Percentiles rank a stretch among this genome's conserved stretches.
Conservation (phyloP, 179 eudicot species). For the Heliamphora pulchella region DNA sequence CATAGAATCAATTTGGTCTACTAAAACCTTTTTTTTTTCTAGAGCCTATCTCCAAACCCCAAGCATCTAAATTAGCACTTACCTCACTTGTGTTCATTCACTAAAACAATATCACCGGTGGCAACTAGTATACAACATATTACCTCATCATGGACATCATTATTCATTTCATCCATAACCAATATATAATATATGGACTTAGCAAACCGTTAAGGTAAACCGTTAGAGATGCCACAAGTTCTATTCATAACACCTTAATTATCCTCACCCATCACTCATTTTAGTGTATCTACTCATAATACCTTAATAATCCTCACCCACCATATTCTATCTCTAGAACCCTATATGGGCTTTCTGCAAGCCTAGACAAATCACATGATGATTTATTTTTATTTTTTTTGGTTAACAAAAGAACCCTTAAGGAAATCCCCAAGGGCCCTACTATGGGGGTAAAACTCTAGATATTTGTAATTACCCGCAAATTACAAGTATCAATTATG, state of each 20-base stretch:
- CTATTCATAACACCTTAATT: too few relatives aligned
- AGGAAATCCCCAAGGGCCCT: too few relatives aligned
- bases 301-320: not conserved
- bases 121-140: not conserved
- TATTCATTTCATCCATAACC: not conserved
- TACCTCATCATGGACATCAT: not conserved
- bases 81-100: not conserved
- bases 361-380: not conserved
- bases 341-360: not conserved
- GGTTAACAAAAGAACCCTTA: too few relatives aligned
- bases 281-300: not conserved
- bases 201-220: not conserved
- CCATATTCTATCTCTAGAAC: not conserved
- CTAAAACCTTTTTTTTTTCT: not conserved
- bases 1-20: not conserved
- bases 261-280: not conserved
- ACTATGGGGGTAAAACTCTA: too few relatives aligned
- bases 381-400: not conserved
- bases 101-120: not conserved
- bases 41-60: not conserved
- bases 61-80: not conserved
- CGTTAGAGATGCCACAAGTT: too few relatives aligned
- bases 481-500: too few relatives aligned
- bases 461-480: too few relatives aligned
- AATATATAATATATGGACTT: not conserved